These are phyloP conservation scores for Verticillium dahliae DNA, from an alignment of 2,329 filamentous ascomycete genomes.

Conservation along the genomic window DNA sequence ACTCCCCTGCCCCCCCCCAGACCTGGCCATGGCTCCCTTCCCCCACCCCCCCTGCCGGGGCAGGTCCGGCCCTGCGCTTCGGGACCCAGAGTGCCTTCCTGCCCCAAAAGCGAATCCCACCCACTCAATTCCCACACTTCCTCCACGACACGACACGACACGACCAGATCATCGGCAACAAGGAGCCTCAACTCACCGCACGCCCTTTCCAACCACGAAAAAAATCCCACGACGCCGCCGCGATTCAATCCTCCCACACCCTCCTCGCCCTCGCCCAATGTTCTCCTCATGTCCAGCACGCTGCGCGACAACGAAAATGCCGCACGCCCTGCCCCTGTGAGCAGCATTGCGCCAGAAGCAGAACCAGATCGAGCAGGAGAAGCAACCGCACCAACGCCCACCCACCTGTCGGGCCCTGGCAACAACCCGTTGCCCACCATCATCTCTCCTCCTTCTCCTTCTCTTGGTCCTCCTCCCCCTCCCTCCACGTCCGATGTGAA, in stretches of 20 bases:
- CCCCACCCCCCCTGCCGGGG: too few species aligned
- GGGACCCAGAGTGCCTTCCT: neutral
- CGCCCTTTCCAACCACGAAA: neutral
- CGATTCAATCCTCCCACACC: slow-evolving; percentile 20
- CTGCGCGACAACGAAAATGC: slow-evolving; percentile 46
- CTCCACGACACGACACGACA: neutral
- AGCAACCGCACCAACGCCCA: neutral
- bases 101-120: slow-evolving; percentile 2
- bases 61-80: neutral
- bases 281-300: slow-evolving; percentile 52
- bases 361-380: slow-evolving; percentile 6
- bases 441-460: neutral
- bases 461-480: neutral
- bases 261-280: slow-evolving; percentile 37
- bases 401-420: neutral
- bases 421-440: slow-evolving; percentile 3
- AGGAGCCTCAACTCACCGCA: neutral
- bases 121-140: slow-evolving; percentile 8
- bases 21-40: neutral
- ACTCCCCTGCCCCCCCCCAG: neutral
- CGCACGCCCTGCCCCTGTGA: slow-evolving; percentile 42
- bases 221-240: slow-evolving; percentile 1
- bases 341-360: slow-evolving; percentile 19
- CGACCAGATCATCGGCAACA: neutral
- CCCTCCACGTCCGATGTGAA: neutral